Conservation (phyloP, 2,329 filamentous ascomycete species). For the Fusarium sp. region DNA sequence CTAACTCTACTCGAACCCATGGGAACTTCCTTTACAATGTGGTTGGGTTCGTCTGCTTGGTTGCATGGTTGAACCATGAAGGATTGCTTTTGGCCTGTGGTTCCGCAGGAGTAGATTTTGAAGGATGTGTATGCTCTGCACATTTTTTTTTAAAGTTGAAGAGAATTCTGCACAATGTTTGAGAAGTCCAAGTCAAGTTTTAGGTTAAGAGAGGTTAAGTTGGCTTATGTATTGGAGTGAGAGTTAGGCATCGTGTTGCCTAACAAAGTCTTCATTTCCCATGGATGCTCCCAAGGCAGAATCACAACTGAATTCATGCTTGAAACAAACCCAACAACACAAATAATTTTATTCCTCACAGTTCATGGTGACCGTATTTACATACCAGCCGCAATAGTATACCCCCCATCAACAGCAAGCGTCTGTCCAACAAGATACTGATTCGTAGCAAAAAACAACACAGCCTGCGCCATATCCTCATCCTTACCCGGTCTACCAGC, state of each 20-base stretch:
- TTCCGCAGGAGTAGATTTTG: not conserved
- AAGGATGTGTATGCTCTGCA: not conserved
- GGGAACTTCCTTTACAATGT: not conserved
- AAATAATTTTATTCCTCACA: not conserved
- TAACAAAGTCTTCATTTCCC: not conserved
- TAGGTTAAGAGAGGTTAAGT: not conserved
- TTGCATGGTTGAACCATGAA: not conserved
- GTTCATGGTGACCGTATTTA: not conserved
- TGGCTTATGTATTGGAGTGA: not conserved
- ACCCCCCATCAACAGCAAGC: slow-evolving; percentile 59
- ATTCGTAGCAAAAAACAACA: slow-evolving; percentile 65
- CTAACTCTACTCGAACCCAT: not conserved
- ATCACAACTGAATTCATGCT: not conserved
- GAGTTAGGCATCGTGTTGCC: not conserved
- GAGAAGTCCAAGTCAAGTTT: not conserved
- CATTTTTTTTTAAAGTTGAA: not conserved
- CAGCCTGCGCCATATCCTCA: slow-evolving; percentile 76
- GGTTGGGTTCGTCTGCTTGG: not conserved
- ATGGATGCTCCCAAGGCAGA: not conserved
- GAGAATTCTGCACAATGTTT: not conserved
- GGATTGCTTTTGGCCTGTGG: not conserved
- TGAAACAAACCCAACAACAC: not conserved
- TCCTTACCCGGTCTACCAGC: slow-evolving; percentile 75
- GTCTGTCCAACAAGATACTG: slow-evolving; percentile 60
- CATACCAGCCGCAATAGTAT: slow-evolving; percentile 52